Evolutionary conservation across 2,329 filamentous ascomycete species (phyloP).

Genomic region (Pyrenochaeta sp.): DNA sequence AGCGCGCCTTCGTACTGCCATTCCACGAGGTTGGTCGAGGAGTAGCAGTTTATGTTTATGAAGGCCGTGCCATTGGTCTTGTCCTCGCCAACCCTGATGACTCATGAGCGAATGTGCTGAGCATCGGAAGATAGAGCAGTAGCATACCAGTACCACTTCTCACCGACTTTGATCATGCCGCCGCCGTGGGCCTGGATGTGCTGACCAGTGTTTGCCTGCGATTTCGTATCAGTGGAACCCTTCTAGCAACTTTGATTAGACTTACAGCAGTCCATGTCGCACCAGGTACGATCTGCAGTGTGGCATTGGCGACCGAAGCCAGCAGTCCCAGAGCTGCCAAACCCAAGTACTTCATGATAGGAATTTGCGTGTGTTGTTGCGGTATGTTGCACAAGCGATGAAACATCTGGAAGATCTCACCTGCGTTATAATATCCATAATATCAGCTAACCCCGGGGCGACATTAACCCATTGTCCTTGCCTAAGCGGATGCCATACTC

Average conservation of each 20-base stretch:
- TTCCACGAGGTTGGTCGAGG: slow-evolving; percentile 67
- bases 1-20: slow-evolving; percentile 70
- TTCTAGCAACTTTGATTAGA: neutral
- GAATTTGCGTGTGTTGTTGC: neutral
- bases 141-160: slow-evolving; percentile 64
- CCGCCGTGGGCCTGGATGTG: slow-evolving; percentile 74
- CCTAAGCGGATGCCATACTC: neutral
- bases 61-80: slow-evolving; percentile 70
- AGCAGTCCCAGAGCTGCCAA: slow-evolving; percentile 23
- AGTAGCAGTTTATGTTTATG: slow-evolving; percentile 73
- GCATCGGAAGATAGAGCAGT: neutral
- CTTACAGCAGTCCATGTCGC: slow-evolving; percentile 52
- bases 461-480: neutral
- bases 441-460: neutral
- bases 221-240: slow-evolving; percentile 8
- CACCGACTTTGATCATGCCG: slow-evolving; percentile 66
- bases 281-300: slow-evolving; percentile 50
- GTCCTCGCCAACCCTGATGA: slow-evolving; percentile 70
- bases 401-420: neutral
- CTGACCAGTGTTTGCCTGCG: slow-evolving; percentile 54
- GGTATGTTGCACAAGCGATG: neutral
- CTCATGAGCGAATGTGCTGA: neutral
- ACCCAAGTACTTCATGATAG: slow-evolving; percentile 30
- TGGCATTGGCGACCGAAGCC: slow-evolving; percentile 32
- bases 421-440: slow-evolving; percentile 4